Base-by-base conservation (phyloP, 495 filamentous ascomycete species). In the Lentithecium fluviatile region DNA sequence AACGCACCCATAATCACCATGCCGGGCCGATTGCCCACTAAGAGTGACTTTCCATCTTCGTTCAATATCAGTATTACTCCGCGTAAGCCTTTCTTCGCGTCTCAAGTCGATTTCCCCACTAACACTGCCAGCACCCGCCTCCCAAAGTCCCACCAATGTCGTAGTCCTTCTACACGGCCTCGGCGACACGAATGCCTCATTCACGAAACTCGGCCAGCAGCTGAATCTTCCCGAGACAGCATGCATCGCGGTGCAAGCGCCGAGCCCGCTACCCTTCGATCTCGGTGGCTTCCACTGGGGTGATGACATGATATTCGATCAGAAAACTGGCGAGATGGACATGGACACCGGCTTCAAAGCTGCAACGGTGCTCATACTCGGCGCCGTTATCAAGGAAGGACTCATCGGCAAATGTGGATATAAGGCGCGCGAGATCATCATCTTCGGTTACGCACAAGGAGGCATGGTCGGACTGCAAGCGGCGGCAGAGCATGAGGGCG, bases 101-200 rank as follows among this genome's bases (percentile, higher is more conserved):
- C 32, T 8, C 23, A 8, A 52, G 23, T 24, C 43, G 8, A 17
- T 20, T 2, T 12, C 38, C 23, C 54, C 36, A 37, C 10, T 45
- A 17, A 55, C 21, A 24, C 37, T 55, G 10, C 57, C 68, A 74
- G 71, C 72, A 29, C 75, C 77, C 21, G 46, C 67, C 19, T 60
- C 66, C 51, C 61, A 71, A 45, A 75, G 69, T 51, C 68, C 83
- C 52, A 85, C 84, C 19, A 85, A 91, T 67, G 80, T 96, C 69
- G 87, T 97, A 37, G 73, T 97, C 71, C 83, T 97, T 48, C 85
- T 97, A 42, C 93, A 98, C 75, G 91, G 93, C 55, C 82, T 97
- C 2, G 94, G 94, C 29, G 93, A 97, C 73, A 83, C 81, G 15
- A 78, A 87, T 38, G 59, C 68, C 2, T 76, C 86, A 12, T 96